Evolutionary conservation across 2,329 filamentous ascomycete genomes (phyloP).

Genomic region (Aspergillus japonicus): DNA sequence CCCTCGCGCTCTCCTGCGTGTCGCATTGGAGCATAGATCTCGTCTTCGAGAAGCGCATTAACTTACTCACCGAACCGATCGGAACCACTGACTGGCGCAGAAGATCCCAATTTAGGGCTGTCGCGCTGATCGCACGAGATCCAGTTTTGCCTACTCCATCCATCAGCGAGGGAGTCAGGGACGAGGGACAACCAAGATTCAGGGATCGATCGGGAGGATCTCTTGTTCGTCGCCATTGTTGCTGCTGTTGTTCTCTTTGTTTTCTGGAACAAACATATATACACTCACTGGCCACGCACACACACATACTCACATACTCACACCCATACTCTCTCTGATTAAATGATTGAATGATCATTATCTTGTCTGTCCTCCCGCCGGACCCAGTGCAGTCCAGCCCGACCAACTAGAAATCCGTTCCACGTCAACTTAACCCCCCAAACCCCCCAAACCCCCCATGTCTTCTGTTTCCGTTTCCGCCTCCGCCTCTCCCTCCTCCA

Average conservation of each 20-base stretch:
- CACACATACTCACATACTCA: too few species aligned
- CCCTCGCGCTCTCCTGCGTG: slow-evolving; percentile 1
- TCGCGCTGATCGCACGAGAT: slow-evolving; percentile 16
- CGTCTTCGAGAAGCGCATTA: neutral
- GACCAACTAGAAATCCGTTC: too few species aligned
- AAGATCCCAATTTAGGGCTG: slow-evolving; percentile 13
- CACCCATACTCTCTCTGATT: neutral
- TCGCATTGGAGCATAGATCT: neutral
- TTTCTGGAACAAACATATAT: neutral
- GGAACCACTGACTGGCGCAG: slow-evolving; percentile 7
- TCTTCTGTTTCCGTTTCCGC: slow-evolving; percentile 39
- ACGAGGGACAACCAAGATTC: neutral
- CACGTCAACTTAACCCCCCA: too few species aligned
- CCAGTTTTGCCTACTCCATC: neutral
- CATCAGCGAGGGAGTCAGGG: neutral
- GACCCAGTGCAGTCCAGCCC: too few species aligned
- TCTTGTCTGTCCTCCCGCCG: too few species aligned
- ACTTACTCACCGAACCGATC: slow-evolving; percentile 10
- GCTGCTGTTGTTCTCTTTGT: neutral
- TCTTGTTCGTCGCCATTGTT: neutral
- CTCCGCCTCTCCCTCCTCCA: slow-evolving; percentile 31
- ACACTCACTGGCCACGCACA: too few species aligned
- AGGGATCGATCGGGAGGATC: neutral
- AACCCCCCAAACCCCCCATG: neutral
- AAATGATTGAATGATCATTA: neutral